phyloP scores from a whole-genome alignment of 768 basidiomycete genomes.

The Tylopilus balloui region DNA sequence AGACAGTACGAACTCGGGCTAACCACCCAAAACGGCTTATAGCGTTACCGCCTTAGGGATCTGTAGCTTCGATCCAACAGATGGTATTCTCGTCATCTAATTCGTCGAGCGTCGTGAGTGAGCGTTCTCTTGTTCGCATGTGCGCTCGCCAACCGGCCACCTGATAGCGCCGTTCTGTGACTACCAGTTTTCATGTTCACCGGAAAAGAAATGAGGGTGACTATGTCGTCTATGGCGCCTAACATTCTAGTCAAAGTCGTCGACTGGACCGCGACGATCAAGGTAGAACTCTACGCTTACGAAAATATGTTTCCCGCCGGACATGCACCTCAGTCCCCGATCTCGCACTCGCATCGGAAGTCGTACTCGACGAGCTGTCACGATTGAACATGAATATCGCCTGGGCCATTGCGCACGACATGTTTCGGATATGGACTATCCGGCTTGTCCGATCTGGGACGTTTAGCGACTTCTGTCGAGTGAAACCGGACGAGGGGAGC shows the following conservation, averaged over 20 bases:
- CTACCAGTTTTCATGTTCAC: slow-evolving; percentile 5
- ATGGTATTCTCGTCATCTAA: slow-evolving; percentile 16
- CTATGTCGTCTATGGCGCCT: not conserved
- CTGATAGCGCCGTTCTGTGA: not conserved
- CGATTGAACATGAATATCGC: not conserved
- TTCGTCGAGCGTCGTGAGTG: slow-evolving; percentile 16
- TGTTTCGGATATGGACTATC: slow-evolving; percentile 15
- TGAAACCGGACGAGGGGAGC: slow-evolving; percentile 11
- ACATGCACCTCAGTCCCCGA: not conserved
- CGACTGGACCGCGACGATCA: slow-evolving; percentile 14
- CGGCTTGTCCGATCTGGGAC: slow-evolving; percentile 20
- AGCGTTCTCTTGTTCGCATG: not conserved
- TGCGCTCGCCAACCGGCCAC: not conserved
- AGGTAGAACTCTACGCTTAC: not conserved
- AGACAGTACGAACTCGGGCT: slow-evolving; percentile 18
- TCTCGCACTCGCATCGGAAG: not conserved
- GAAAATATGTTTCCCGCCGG: not conserved
- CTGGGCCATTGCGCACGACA: not conserved
- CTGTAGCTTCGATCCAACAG: slow-evolving; percentile 16
- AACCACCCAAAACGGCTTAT: slow-evolving; percentile 17
- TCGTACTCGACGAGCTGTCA: slow-evolving; percentile 9
- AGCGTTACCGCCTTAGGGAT: slow-evolving; percentile 20
- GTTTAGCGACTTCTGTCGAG: slow-evolving; percentile 18
- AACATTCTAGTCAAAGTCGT: not conserved
- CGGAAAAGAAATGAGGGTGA: slow-evolving; percentile 9